These are phyloP conservation scores for Passalora sequoiae DNA, from an alignment of 2,329 filamentous ascomycete genomes.

Conservation along the genomic window DNA sequence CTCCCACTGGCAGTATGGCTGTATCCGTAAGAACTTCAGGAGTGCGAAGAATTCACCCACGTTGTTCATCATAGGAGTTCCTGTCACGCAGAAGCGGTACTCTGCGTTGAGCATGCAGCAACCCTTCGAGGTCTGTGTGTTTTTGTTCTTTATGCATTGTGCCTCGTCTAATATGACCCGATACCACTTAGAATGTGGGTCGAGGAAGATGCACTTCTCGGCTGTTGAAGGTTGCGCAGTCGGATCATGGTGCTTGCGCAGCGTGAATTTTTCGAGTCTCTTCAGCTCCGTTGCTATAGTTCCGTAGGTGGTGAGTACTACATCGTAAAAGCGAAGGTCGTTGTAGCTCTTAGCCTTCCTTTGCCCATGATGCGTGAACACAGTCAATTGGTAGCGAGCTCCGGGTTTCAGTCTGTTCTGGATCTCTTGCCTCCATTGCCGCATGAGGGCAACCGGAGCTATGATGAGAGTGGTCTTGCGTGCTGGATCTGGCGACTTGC, in stretches of 20 bases:
- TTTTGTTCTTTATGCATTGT: conserved; percentile 73
- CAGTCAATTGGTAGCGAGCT: conserved; percentile 54
- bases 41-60: conserved; percentile 73
- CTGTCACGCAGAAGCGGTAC: conserved; percentile 70
- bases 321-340: conserved; percentile 61
- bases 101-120: conserved; percentile 54
- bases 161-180: conserved; percentile 71
- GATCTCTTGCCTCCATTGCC: conserved; percentile 82
- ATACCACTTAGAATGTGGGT: conserved; percentile 57
- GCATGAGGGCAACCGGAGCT: conserved; percentile 71
- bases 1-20: conserved; percentile 63
- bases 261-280: conserved; percentile 50
- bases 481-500: conserved; percentile 54
- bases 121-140: conserved; percentile 57
- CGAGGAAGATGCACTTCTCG: conserved; percentile 38
- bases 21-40: conserved; percentile 69
- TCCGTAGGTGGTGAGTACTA: conserved; percentile 75
- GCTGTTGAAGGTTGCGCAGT: conserved; percentile 32
- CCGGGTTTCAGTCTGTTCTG: conserved; percentile 58
- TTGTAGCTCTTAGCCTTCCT: conserved; percentile 55
- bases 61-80: conserved; percentile 85
- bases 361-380: conserved; percentile 63
- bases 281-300: conserved; percentile 65
- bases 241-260: conserved; percentile 46
- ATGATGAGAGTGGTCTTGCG: conserved; percentile 76